These are phyloP conservation scores for Auriscalpium vulgare DNA, from an alignment of 768 basidiomycete species.

Conservation along the genomic window DNA sequence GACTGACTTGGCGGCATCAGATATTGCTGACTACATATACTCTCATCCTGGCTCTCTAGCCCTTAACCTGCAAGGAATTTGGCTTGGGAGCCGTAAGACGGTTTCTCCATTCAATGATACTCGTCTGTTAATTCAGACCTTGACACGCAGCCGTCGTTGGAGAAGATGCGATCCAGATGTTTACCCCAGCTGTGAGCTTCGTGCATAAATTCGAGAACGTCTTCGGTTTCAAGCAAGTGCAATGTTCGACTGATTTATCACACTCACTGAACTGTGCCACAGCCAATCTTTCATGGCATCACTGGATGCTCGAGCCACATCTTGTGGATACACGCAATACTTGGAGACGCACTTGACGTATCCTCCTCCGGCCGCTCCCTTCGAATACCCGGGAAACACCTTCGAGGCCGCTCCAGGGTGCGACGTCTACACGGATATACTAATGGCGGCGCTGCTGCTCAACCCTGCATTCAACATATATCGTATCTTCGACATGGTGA, in stretches of 20 bases:
- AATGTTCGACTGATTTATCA: background rate
- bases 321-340: constrained; percentile 9
- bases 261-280: background rate
- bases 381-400: constrained; percentile 8
- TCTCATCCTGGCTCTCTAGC: constrained; percentile 7
- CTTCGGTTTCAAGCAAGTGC: constrained; percentile 62
- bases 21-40: constrained; percentile 12
- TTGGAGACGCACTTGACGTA: constrained; percentile 7
- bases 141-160: constrained; percentile 41
- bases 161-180: constrained; percentile 54
- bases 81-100: constrained; percentile 10
- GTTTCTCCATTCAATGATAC: background rate
- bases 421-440: constrained; percentile 1
- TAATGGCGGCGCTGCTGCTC: constrained; percentile 1
- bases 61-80: constrained; percentile 8
- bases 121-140: background rate
- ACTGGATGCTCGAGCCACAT: constrained; percentile 3
- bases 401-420: constrained; percentile 4
- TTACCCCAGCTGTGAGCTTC: constrained; percentile 68
- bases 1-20: background rate
- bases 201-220: constrained; percentile 66
- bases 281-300: constrained; percentile 12
- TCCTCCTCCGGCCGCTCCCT: constrained; percentile 11
- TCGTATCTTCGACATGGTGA: constrained; percentile 14
- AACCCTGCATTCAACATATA: constrained; percentile 14